Evolutionary conservation across 805 yeast genomes (phyloP).

Genomic region (Starmerella roubikii): DNA sequence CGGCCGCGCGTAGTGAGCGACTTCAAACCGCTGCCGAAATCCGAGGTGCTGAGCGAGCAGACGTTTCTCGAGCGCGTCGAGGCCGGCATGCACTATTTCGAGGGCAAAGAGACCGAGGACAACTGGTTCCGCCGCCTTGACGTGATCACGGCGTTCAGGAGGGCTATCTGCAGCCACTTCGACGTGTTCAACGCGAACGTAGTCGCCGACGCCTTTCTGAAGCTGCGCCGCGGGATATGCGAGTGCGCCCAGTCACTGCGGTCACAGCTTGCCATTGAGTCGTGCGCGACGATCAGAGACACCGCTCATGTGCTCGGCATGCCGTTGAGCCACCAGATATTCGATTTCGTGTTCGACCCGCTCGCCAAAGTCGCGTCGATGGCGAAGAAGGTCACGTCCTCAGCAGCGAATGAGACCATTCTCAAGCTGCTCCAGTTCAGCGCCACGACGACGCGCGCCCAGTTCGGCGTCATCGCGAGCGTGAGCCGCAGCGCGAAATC

Average conservation of each 20-base stretch:
- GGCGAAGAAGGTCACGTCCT: constrained; percentile 51
- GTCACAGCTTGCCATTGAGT: constrained; percentile 66
- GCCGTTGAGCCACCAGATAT: constrained; percentile 20
- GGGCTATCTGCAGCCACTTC: constrained; percentile 40
- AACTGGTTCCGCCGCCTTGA: constrained; percentile 74
- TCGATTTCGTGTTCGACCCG: constrained; percentile 37
- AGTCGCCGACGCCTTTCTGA: constrained; percentile 26
- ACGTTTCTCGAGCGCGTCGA: constrained; percentile 25
- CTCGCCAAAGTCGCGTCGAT: constrained; percentile 43
- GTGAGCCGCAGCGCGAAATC: constrained; percentile 57
- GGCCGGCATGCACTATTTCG: constrained; percentile 31
- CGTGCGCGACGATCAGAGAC: constrained; percentile 68
- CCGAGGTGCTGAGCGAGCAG: constrained; percentile 24
- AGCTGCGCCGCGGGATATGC: constrained; percentile 43
- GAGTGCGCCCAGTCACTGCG: constrained; percentile 63
- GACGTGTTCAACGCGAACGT: constrained; percentile 23
- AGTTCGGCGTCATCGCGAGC: constrained; percentile 15
- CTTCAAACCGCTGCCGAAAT: constrained; percentile 28
- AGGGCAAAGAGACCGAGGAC: constrained; percentile 68
- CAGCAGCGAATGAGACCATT: constrained; percentile 29
- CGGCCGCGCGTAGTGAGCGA: constrained; percentile 3
- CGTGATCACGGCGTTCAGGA: constrained; percentile 42
- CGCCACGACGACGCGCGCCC: constrained; percentile 4
- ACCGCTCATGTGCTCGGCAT: constrained; percentile 19
- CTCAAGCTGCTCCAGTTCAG: constrained; percentile 40